A percentile compares a stretch with the other conserved stretches of the same genome.
Evolutionary conservation across 805 yeast genomes (phyloP).

Genomic region (Cyberlindnera sargentensis): DNA sequence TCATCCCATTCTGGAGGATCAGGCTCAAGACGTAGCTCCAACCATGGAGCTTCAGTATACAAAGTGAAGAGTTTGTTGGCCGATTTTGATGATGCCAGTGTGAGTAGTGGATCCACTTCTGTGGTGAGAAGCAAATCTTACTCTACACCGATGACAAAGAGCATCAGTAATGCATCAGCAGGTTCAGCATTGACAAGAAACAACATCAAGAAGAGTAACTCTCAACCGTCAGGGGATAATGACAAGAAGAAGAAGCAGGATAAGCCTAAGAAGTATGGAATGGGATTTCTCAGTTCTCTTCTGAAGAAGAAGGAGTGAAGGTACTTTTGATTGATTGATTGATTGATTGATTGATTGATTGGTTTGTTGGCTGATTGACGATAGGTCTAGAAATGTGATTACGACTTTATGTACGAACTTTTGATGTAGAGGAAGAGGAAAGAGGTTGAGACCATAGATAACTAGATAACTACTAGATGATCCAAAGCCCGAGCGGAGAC

Average conservation of each 20-base stretch:
- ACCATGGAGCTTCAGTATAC: slow-evolving; percentile 12
- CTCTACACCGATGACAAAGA: slow-evolving; percentile 1
- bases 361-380: too few relatives aligned
- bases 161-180: slow-evolving; percentile 2
- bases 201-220: slow-evolving; percentile 5
- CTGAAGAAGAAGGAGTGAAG: slow-evolving; percentile 7
- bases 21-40: slow-evolving; percentile 13
- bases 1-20: neutral
- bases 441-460: too few relatives aligned
- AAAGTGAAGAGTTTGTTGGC: slow-evolving; percentile 20
- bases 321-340: too few relatives aligned
- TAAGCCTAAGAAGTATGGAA: too few relatives aligned
- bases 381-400: too few relatives aligned
- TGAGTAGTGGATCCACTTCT: slow-evolving; percentile 8
- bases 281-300: slow-evolving; percentile 2
- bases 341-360: too few relatives aligned
- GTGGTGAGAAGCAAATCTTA: slow-evolving; percentile 13
- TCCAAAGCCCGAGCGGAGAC: too few relatives aligned
- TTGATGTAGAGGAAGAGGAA: too few relatives aligned
- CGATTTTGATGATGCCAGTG: too few relatives aligned
- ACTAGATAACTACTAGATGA: too few relatives aligned
- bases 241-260: slow-evolving; percentile 3
- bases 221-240: slow-evolving; percentile 2
- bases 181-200: too few relatives aligned
- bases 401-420: too few relatives aligned